Base-by-base conservation (phyloP, 306 rosid genomes). In the Carpinus viminea region DNA sequence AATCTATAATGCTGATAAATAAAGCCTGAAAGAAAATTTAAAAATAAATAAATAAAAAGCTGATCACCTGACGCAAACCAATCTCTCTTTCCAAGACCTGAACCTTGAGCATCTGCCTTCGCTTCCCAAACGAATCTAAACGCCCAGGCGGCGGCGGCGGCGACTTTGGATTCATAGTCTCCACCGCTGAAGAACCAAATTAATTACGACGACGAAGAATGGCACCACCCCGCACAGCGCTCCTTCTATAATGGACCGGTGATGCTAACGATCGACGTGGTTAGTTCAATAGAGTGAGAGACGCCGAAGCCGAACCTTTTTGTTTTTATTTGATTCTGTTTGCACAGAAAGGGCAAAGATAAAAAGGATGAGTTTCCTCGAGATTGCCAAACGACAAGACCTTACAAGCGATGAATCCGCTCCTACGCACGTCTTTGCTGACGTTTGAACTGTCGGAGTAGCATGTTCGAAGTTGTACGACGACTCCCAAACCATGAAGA, bases 81-180 rank as follows among this genome's bases (percentile, higher is more conserved):
- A 83, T 80, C 76, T 86, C 87, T 78, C 77, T 80, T 71, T 86
- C 89, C 84, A 86, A 60, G 68, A 74, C 75, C 75, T 86, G 89
- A 78, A 80, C 79, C 87, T 86, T 83, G 47, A 78, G 61, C 72
- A 75, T 66, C 59, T 80, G 79, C 34, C 73, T 83, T 9, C 87
- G 55, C 81, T 83, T 83, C 56, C 85, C 85, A 74, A 70, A 79
- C 76, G 83, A 83, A 83, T 86, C 83, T 21, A 77, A 43, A 57
- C 66, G 62, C 53, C 81, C 85, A 6, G 2, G 3, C 34, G 34
- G 34, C 34, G 76, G 87, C 7, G 72, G 64, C 21, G 86, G 89
- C 4, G 87, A 83, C 45, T 80, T 80, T 13, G 89, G 87, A 43
- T 79, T 71, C 79, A 80, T 57, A 20, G 64, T 57, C 82, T 70